Percentiles rank a stretch among this genome's conserved stretches.
phyloP scores from a whole-genome alignment of 768 basidiomycete genomes.

The Suillus clintonianus region DNA sequence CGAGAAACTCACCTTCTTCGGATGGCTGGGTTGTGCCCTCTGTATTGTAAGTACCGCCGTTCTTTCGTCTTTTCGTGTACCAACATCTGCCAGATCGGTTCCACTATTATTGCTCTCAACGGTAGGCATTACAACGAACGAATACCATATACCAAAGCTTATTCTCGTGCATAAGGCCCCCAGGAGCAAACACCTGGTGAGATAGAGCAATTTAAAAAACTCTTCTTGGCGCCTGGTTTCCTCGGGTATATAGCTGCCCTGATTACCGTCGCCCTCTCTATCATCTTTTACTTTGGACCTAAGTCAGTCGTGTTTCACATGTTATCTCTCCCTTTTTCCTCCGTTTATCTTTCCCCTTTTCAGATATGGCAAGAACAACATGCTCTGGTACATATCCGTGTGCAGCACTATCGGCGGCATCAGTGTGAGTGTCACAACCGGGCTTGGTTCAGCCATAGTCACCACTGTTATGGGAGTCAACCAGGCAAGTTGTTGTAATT shows the following conservation, averaged over 20 bases:
- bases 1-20: slow-evolving; percentile 92
- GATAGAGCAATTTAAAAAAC: slow-evolving; percentile 69
- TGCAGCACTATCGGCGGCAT: slow-evolving; percentile 98
- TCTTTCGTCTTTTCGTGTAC: slow-evolving; percentile 1
- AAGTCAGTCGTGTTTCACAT: slow-evolving; percentile 43
- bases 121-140: slow-evolving; percentile 39
- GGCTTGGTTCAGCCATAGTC: slow-evolving; percentile 89
- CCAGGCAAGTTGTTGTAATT: slow-evolving; percentile 52
- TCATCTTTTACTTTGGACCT: slow-evolving; percentile 83
- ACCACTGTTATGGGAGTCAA: slow-evolving; percentile 74
- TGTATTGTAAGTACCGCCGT: slow-evolving; percentile 68
- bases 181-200: slow-evolving; percentile 68
- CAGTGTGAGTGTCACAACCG: slow-evolving; percentile 92
- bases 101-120: slow-evolving; percentile 89
- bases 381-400: slow-evolving; percentile 94
- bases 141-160: neutral
- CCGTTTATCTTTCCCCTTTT: slow-evolving; percentile 7
- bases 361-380: slow-evolving; percentile 86
- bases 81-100: slow-evolving; percentile 59
- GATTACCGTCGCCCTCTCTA: slow-evolving; percentile 63
- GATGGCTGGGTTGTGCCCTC: slow-evolving; percentile 91
- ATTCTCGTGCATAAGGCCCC: slow-evolving; percentile 48
- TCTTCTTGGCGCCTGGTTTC: slow-evolving; percentile 86
- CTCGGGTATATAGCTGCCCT: slow-evolving; percentile 67
- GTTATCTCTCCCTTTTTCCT: neutral